Conservation (phyloP, 768 basidiomycete genomes). For the Russula ochroleuca region DNA sequence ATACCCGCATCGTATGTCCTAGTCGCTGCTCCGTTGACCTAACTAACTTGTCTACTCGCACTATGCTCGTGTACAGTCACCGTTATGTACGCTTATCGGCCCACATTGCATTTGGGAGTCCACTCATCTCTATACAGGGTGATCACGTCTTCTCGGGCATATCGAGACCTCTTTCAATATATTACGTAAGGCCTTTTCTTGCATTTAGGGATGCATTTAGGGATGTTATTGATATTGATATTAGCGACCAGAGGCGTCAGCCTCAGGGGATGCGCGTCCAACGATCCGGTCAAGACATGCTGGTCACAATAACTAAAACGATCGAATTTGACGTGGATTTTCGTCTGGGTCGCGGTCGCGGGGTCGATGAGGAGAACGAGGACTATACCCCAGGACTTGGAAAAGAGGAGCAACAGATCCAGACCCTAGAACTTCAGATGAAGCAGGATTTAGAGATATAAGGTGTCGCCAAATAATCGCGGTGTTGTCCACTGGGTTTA, state of each 20-base stretch:
- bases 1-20: constrained; percentile 24
- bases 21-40: background rate
- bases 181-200: constrained; percentile 13
- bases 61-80: constrained; percentile 8
- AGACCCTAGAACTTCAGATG: constrained; percentile 22
- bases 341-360: background rate
- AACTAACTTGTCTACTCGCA: background rate
- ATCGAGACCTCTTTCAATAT: constrained; percentile 26
- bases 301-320: constrained; percentile 22
- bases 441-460: constrained; percentile 22
- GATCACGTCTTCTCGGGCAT: constrained; percentile 23
- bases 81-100: constrained; percentile 12
- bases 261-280: constrained; percentile 14
- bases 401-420: constrained; percentile 13
- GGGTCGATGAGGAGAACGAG: background rate
- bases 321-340: constrained; percentile 25
- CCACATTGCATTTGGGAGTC: background rate
- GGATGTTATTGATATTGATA: background rate
- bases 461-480: background rate
- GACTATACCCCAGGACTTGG: background rate
- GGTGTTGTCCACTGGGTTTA: background rate
- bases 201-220: too few species aligned
- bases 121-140: constrained; percentile 2
- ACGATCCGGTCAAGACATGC: constrained; percentile 10
- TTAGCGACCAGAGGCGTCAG: constrained; percentile 19